Evolutionary conservation across 2,329 filamentous ascomycete species (phyloP).

Genomic region (Xylariaceae sp.): DNA sequence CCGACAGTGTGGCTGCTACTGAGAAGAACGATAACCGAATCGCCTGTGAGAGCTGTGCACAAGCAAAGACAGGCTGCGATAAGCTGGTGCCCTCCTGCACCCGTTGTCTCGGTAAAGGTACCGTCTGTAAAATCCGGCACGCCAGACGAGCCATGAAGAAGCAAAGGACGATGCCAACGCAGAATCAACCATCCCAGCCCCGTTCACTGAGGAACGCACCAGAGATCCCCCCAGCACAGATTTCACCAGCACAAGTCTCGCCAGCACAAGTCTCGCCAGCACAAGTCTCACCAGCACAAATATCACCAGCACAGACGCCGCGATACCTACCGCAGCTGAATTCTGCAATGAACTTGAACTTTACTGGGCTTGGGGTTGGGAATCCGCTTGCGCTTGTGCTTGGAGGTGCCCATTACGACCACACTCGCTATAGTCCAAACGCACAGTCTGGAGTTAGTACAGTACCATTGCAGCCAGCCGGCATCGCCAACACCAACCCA

Average conservation of each 20-base stretch:
- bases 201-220: background rate
- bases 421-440: too few species aligned
- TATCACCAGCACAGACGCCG: background rate
- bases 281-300: background rate
- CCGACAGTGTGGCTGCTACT: conserved; percentile 37
- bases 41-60: conserved; percentile 46
- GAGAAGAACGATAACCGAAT: conserved; percentile 37
- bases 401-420: too few species aligned
- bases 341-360: too few species aligned
- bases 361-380: too few species aligned
- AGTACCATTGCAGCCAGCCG: too few species aligned
- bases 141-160: conserved; percentile 43
- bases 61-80: conserved; percentile 48
- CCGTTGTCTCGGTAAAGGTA: conserved; percentile 45
- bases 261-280: background rate
- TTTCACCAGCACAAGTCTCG: background rate
- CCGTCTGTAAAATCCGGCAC: conserved; percentile 45
- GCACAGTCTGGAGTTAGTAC: too few species aligned
- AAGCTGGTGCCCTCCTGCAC: conserved; percentile 43
- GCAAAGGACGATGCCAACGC: conserved; percentile 20
- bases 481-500: too few species aligned
- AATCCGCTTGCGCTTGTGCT: too few species aligned
- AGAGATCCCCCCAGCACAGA: too few species aligned
- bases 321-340: too few species aligned
- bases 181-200: background rate